Conservation (phyloP, 768 basidiomycete genomes). For the Trametes elegans region DNA sequence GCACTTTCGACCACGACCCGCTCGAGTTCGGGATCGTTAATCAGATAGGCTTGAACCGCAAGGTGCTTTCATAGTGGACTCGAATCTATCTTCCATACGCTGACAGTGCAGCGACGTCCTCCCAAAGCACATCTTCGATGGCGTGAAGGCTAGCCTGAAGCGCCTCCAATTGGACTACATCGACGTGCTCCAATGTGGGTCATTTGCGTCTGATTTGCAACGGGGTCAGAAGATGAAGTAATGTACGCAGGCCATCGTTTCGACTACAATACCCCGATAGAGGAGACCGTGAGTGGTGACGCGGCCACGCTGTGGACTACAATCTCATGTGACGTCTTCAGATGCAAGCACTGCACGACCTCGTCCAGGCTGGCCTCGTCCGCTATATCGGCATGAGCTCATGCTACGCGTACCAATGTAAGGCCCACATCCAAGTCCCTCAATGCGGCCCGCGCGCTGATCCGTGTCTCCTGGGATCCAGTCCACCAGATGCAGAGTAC, state of each 20-base stretch:
- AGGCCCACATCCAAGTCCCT: too few relatives aligned
- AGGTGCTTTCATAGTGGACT: conserved; percentile 22
- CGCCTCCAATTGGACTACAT: conserved; percentile 75
- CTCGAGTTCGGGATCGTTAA: conserved; percentile 36
- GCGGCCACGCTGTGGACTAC: too few relatives aligned
- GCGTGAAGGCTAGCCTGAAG: conserved; percentile 58
- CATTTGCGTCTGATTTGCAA: not conserved
- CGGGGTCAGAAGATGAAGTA: not conserved
- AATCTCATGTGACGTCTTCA: too few relatives aligned
- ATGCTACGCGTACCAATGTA: too few relatives aligned
- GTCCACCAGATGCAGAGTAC: too few relatives aligned
- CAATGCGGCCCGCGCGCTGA: too few relatives aligned
- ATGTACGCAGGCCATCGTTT: not conserved
- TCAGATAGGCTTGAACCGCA: conserved; percentile 36
- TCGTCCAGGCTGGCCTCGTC: too few relatives aligned
- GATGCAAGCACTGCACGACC: too few relatives aligned
- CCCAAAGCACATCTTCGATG: conserved; percentile 66
- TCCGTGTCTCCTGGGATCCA: too few relatives aligned
- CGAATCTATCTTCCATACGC: not conserved
- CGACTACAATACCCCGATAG: conserved; percentile 33
- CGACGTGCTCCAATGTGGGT: conserved; percentile 67
- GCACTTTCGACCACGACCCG: not conserved
- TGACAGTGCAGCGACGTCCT: not conserved
- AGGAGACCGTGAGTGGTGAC: conserved; percentile 26
- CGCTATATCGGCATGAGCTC: too few relatives aligned